Base-by-base conservation (phyloP, 345 rosid genomes). In the Linum tenue region DNA sequence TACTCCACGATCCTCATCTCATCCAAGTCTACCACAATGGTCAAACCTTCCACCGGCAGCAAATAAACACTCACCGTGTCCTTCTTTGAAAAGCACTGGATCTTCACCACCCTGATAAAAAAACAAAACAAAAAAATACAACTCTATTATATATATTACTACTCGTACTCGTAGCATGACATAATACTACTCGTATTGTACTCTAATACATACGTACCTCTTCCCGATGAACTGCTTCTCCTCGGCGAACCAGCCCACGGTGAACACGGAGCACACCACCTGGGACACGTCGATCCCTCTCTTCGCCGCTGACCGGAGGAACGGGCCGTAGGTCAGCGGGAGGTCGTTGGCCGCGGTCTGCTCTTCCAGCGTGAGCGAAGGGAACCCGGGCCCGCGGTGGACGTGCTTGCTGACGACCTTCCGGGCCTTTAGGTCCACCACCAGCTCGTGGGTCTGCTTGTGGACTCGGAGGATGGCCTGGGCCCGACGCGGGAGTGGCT, bases 241-340 rank as follows among this genome's bases (percentile, higher is more conserved):
- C 2, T 77, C 81, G 1, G 31, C 31, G 42, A 37, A 77, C 84
- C 84, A 80, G 8, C 81, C 84, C 0, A 67, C 36, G 0, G 79
- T 67, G 12, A 56, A 64, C 3, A 67, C 5, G 7, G 75, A 64
- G 36, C 79, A 80, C 53, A 62, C 69, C 16, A 74, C 71, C 8
- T 66, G 69, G 5, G 79, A 72, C 3, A 67, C 5, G 7, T 72
- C 67, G 4, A 80, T 66, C 0, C 71, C 79, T 39, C 81, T 61
- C 10, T 39, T 59, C 22, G 51, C 16, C 4, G 70, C 2, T 1
- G 84, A 80, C 17, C 64, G 65, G 5, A 62, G 50, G 16, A 80
- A 77, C 2, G 81, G 75, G 2, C 8, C 58, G 53, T 80, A 69
- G 2, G n/a, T 64, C 3, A 75, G 14, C 3, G 75, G 64, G 60